Conservation (phyloP, 2,329 filamentous ascomycete genomes). For the Pseudocercospora pini-densiflorae region DNA sequence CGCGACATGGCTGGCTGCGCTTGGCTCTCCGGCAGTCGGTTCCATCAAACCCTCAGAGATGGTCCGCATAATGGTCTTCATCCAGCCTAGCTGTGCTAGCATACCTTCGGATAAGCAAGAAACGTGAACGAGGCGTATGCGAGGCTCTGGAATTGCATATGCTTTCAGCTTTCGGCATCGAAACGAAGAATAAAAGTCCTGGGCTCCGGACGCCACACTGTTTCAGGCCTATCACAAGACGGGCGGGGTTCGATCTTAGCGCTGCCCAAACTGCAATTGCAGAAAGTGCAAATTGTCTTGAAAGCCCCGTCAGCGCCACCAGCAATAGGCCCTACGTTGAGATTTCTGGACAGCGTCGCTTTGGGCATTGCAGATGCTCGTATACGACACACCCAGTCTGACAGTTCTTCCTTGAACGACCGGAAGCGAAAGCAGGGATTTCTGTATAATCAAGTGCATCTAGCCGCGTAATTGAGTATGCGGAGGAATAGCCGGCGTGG, state of each 20-base stretch:
- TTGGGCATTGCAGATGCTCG: too few species aligned
- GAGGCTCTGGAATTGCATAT: background rate
- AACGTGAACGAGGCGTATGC: background rate
- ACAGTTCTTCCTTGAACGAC: background rate
- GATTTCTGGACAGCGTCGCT: too few species aligned
- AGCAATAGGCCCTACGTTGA: background rate
- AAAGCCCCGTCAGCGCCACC: background rate
- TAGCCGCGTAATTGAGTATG: slow-evolving; percentile 3
- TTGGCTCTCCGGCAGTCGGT: background rate
- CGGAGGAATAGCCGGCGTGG: background rate
- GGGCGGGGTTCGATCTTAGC: background rate
- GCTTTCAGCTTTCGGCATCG: background rate
- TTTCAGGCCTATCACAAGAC: background rate
- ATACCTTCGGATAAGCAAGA: background rate
- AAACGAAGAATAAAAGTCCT: background rate
- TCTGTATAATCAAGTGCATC: background rate
- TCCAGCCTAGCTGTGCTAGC: background rate
- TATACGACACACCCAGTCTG: too few species aligned
- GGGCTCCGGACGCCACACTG: background rate
- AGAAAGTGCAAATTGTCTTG: background rate
- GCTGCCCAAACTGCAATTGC: background rate
- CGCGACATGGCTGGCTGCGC: background rate
- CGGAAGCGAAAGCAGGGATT: background rate
- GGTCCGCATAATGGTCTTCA: background rate
- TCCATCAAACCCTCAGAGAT: background rate